Base-by-base conservation (phyloP, 2,329 filamentous ascomycete species). In the Aspergillus bombycis region DNA sequence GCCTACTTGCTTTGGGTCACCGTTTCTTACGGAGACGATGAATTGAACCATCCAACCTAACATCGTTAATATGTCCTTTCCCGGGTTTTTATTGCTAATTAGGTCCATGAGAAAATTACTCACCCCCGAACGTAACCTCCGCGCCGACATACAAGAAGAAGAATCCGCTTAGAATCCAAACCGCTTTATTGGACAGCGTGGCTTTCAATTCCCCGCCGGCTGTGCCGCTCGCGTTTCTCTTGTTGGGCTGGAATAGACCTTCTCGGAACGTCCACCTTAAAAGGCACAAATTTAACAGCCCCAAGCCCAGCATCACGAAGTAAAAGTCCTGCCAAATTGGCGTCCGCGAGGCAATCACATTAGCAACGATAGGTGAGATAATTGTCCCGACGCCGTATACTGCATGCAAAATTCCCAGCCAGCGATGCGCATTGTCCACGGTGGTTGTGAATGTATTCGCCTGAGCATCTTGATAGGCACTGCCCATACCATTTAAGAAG, bases 11-110 rank as follows among this genome's bases (percentile, higher is more conserved):
- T 68, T 62, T 12, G 68, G 65, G n/a, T 71, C 65, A 0, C 70
- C 70, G 26, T 71, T 52, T 53, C 70, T 58, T 12, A 70, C 66
- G n/a, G 65, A 69, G 26, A 71, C 63, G 41, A 71, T 64, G 50
- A 70, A 71, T 26, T 71, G 68, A 19, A 70, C 67, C 10, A 71
- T 61, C 70, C 70, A 71, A 28, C 68, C 70, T 71, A 43, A 19
- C 1, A 28, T 10, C 2, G 16, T 52, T 21, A 32, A 5, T 32
- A 32, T 52, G 1, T 4, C n/a, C 12, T 2, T 8, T 41, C 5
- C 4, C 34, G 1, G 8, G 16, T 41, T 41, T 41, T 7, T 41
- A 41, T 53, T 46, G 30, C 14, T 21, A 3, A 3, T 8, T 16
- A 2, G 0, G 11, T 6, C 6, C 21, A 21, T n/a, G 16, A 8